These are phyloP conservation scores for Pistacia vera DNA, from an alignment of 345 rosid genomes.

Conservation along the genomic window DNA sequence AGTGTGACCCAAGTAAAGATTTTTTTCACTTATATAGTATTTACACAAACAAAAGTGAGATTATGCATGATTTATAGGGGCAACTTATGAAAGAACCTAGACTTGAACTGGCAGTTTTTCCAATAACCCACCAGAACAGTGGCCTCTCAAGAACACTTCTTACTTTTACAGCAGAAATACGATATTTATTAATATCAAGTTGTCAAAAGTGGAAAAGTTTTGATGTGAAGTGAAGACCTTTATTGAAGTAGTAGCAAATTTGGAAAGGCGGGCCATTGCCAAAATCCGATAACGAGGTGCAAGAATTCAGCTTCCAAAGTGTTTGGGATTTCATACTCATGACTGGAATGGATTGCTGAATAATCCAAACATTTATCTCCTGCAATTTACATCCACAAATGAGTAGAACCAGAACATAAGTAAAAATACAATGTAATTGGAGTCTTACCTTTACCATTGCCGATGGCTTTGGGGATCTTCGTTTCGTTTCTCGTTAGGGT, in stretches of 20 bases:
- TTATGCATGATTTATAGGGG: no score
- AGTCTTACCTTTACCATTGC: neutral
- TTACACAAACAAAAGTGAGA: neutral
- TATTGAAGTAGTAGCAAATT: neutral
- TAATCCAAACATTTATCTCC: conserved; percentile 4
- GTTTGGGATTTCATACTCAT: neutral
- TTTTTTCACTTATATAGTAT: neutral
- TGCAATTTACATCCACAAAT: conserved; percentile 6
- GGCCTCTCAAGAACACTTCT: neutral
- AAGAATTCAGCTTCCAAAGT: conserved; percentile 1
- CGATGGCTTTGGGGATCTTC: neutral
- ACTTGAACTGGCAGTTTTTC: neutral
- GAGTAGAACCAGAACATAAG: neutral
- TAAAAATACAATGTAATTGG: neutral
- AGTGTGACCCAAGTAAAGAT: neutral
- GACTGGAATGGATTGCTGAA: conserved; percentile 8
- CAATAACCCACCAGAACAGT: neutral
- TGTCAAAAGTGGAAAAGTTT: no score
- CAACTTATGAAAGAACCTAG: neutral
- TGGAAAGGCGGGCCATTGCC: conserved; percentile 5
- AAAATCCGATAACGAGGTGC: neutral
- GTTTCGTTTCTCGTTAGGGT: neutral
- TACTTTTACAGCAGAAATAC: no score
- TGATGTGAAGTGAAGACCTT: neutral
- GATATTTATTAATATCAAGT: no score